Evolutionary conservation across 2,329 filamentous ascomycete genomes (phyloP).

Genomic region (Grosmannia clavigera): DNA sequence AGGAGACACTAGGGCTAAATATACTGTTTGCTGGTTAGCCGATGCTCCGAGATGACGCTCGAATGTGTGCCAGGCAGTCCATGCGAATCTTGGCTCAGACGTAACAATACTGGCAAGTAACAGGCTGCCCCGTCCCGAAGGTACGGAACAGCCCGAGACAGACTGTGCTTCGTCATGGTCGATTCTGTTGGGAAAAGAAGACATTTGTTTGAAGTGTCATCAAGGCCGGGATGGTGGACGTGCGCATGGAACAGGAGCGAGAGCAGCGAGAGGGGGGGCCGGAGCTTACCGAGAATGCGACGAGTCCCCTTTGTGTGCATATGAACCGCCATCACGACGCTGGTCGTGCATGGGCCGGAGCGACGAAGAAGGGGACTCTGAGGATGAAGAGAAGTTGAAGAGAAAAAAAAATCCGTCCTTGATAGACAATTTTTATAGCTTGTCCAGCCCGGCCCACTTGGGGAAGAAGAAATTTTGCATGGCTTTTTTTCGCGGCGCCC

Average conservation of each 20-base stretch:
- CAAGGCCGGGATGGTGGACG: constrained; percentile 30
- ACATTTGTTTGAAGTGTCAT: constrained; percentile 59
- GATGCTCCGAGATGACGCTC: not conserved
- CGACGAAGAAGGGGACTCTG: not conserved
- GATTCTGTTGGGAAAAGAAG: constrained; percentile 87
- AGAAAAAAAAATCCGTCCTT: not conserved
- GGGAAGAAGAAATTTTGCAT: not conserved
- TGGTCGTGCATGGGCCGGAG: not conserved
- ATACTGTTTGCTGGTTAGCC: not conserved
- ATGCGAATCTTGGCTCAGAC: constrained; percentile 9
- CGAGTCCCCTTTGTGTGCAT: not conserved
- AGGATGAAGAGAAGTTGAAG: not conserved
- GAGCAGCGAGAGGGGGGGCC: not conserved
- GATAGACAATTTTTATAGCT: not conserved
- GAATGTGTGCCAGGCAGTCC: not conserved
- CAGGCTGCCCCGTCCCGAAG: constrained; percentile 46
- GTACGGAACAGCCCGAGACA: constrained; percentile 46
- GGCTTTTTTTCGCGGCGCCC: not conserved
- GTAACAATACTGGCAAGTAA: constrained; percentile 76
- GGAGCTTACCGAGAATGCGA: not conserved
- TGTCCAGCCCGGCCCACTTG: not conserved
- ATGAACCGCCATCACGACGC: not conserved
- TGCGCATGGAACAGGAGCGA: not conserved
- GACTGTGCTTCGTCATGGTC: constrained; percentile 69
- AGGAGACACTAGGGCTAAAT: too few relatives aligned